Base-by-base conservation (phyloP, 108 stramenopile species). In the Craspedostauros australis region DNA sequence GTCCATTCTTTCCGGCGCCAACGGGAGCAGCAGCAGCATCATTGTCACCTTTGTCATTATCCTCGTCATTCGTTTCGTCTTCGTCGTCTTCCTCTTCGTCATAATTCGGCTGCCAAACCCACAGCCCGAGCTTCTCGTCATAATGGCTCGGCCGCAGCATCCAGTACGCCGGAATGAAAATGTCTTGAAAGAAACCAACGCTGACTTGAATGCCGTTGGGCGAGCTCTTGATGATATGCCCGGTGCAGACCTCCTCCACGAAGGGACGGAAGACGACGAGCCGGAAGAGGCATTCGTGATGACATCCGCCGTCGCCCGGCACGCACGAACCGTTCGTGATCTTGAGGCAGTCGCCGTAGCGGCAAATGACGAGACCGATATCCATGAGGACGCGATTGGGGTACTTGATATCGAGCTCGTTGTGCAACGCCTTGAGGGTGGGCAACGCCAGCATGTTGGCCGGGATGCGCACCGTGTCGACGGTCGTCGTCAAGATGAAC, bases 201-300 rank as follows among this genome's bases (percentile, higher is more conserved):
- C 71, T 73, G 11, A 92, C 86, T 37, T 62, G 57, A 31, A 96
- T 49, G 4, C 91, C 95, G 43, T 92, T 85, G 9, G 72, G 62
- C 11, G 70, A 79, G 28, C 70, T 70, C 31, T 77, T 75, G 6
- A 46, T 50, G 26, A 96, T 82, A 11, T 46, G 73, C 21, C 92
- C 92, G 1, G 76, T 43, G 34, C 79, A 57, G 8, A 96, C 88
- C 73, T 96, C 92, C 30, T 91, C 92, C 8, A 91, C 76, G 60
- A 91, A 90, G 9, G 95, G 95, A 36, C 83, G 77, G 57, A 96
- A 94, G 5, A 96, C 80, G 0, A 96, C 54, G 8, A 92, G 56
- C 32, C 78, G 71, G 46, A 94, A 88, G 0, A 80, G 27, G 25
- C 77, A 80, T 43, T 82, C 76, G 52, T 87, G 86, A 61, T 89